Conservation (phyloP, 2,329 filamentous ascomycete species). For the Cryphonectria radicalis region DNA sequence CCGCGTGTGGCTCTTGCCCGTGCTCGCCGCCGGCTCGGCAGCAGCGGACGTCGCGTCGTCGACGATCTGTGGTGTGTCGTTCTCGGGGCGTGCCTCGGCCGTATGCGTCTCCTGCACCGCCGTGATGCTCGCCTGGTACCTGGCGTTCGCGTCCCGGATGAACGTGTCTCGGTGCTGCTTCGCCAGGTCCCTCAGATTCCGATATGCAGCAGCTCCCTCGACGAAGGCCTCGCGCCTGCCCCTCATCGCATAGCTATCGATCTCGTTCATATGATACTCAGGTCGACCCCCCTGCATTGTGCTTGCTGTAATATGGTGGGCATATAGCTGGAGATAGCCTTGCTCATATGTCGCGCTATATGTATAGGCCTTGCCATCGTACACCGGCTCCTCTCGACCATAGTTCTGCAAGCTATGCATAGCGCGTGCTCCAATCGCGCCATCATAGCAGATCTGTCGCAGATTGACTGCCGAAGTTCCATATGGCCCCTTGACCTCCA, state of each 20-base stretch:
- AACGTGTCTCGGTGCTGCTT: conserved; percentile 42
- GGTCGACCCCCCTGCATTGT: conserved; percentile 37
- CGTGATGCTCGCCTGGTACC: conserved; percentile 1
- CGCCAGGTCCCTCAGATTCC: conserved; percentile 46
- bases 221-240: conserved; percentile 37
- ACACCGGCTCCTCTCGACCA: conserved; percentile 24
- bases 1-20: too few relatives aligned
- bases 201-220: conserved; percentile 42
- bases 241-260: conserved; percentile 38
- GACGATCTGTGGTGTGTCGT: too few relatives aligned
- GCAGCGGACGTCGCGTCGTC: too few relatives aligned
- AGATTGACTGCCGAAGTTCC: conserved; percentile 37
- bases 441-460: conserved; percentile 41
- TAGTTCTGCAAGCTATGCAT: conserved; percentile 11
- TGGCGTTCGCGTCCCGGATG: conserved; percentile 38
- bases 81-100: too few relatives aligned
- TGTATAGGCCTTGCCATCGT: neutral
- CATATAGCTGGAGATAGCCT: conserved; percentile 44
- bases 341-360: conserved; percentile 6
- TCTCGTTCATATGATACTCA: conserved; percentile 48
- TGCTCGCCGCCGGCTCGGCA: too few relatives aligned
- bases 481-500: conserved; percentile 44
- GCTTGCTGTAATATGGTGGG: conserved; percentile 43
- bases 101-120: neutral
- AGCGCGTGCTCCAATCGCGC: neutral